Percentiles rank a stretch among this genome's conserved stretches.
These are phyloP conservation scores for Bromus sterilis DNA, from an alignment of 176 grass and related monocot genomes.

Conservation along the genomic window DNA sequence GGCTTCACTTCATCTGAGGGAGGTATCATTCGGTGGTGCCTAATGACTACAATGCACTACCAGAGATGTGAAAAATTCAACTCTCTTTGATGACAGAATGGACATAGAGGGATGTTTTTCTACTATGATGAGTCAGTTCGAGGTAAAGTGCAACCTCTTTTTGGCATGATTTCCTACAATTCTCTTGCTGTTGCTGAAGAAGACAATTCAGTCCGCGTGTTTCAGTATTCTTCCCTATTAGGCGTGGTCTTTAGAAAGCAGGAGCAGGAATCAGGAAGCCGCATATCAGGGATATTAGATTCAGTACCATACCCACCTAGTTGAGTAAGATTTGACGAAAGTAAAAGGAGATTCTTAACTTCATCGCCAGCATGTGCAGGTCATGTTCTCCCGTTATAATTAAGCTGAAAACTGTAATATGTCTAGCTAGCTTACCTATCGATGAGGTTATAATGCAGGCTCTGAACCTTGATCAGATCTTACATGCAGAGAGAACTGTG, in stretches of 20 bases:
- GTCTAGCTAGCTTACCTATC: not conserved
- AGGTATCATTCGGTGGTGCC: constrained; percentile 37
- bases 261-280: not conserved
- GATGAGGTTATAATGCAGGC: not conserved
- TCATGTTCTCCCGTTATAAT: not conserved
- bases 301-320: not conserved
- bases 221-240: not conserved
- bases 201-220: not conserved
- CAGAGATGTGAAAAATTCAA: not conserved
- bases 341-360: constrained; percentile 14
- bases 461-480: not conserved
- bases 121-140: not conserved
- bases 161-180: constrained; percentile 5
- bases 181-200: constrained; percentile 11
- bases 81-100: not conserved
- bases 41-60: constrained; percentile 4
- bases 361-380: not conserved
- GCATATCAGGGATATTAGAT: not conserved
- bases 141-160: constrained; percentile 10
- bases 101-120: not conserved
- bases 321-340: not conserved
- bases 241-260: constrained; percentile 12
- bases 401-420: not conserved
- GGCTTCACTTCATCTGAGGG: constrained; percentile 19
- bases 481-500: not conserved